These are phyloP conservation scores for Fusarium nurragi DNA, from an alignment of 2,329 filamentous ascomycete genomes.

Conservation along the genomic window DNA sequence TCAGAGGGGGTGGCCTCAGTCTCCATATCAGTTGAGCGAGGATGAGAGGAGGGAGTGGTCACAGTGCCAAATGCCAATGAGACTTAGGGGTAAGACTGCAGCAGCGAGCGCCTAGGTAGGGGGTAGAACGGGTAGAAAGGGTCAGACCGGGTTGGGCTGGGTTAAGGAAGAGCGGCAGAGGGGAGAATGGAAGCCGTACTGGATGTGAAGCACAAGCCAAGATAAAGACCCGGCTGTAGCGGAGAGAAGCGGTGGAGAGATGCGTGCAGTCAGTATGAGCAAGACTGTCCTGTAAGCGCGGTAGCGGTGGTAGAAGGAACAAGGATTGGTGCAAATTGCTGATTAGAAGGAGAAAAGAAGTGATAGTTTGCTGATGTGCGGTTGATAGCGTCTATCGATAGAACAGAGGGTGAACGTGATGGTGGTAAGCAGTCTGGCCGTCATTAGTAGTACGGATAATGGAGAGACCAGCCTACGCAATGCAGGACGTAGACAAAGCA, in stretches of 20 bases:
- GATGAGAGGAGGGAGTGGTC: constrained; percentile 21
- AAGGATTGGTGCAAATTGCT: constrained; percentile 30
- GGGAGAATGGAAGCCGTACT: constrained; percentile 9
- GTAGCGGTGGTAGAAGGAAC: not conserved
- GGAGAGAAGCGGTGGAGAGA: constrained; percentile 32
- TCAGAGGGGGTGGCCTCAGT: constrained; percentile 43
- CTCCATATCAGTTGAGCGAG: constrained; percentile 36
- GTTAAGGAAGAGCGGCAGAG: not conserved
- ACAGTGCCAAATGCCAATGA: constrained; percentile 5
- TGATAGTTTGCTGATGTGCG: constrained; percentile 22
- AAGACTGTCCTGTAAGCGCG: constrained; percentile 14
- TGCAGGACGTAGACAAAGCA: constrained; percentile 4
- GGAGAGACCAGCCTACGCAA: not conserved
- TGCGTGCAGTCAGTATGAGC: not conserved
- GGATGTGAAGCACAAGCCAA: constrained; percentile 26
- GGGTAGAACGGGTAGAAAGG: constrained; percentile 9
- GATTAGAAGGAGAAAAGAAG: constrained; percentile 26
- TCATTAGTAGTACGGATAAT: constrained; percentile 20
- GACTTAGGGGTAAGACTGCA: constrained; percentile 23
- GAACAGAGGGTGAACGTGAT: not conserved
- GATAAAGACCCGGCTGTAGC: constrained; percentile 24
- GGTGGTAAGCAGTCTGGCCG: no score
- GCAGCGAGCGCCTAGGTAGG: constrained; percentile 14
- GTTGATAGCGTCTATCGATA: constrained; percentile 2
- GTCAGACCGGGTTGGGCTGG: not conserved